A percentile compares a stretch with the other conserved stretches of the same genome.
phyloP scores from a whole-genome alignment of 2,329 filamentous ascomycete species.

The Talaromyces amestolkiae region DNA sequence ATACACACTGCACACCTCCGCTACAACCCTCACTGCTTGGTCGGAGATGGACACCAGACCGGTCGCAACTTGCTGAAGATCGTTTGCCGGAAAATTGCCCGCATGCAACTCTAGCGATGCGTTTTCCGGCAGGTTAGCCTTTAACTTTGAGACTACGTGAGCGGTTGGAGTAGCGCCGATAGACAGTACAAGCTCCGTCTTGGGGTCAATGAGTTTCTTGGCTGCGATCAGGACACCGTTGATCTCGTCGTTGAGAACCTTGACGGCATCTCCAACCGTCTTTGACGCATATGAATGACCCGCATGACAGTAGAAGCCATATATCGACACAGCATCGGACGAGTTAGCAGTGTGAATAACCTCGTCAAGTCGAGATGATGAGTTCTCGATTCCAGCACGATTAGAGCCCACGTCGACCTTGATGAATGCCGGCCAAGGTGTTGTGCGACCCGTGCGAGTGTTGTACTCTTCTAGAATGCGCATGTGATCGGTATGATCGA shows the following conservation, averaged over 20 bases:
- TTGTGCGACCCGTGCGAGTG: conserved; percentile 2
- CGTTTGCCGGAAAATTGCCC: conserved; percentile 40
- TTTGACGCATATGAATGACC: conserved; percentile 39
- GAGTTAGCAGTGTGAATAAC: conserved; percentile 30
- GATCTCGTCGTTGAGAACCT: conserved; percentile 32
- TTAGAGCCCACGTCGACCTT: conserved; percentile 40
- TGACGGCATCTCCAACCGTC: conserved; percentile 32
- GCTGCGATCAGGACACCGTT: conserved; percentile 32
- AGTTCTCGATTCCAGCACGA: conserved; percentile 33
- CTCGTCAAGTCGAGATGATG: conserved; percentile 26
- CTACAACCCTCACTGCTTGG: conserved; percentile 33
- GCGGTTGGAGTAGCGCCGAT: conserved; percentile 41
- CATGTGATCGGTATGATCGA: conserved; percentile 38
- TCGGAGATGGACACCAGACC: conserved; percentile 30
- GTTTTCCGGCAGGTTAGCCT: conserved; percentile 27
- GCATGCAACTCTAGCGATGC: conserved; percentile 38
- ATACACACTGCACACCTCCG: conserved; percentile 42
- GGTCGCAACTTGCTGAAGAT: conserved; percentile 42
- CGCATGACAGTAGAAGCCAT: conserved; percentile 42
- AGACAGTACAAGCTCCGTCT: conserved; percentile 31
- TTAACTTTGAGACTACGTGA: conserved; percentile 34
- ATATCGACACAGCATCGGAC: conserved; percentile 32
- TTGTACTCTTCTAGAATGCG: conserved; percentile 28
- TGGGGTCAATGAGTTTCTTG: conserved; percentile 23
- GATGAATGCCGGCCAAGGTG: conserved; percentile 38